Conservation (phyloP, 2,329 filamentous ascomycete genomes). For the Sphaerulina vaccinii region DNA sequence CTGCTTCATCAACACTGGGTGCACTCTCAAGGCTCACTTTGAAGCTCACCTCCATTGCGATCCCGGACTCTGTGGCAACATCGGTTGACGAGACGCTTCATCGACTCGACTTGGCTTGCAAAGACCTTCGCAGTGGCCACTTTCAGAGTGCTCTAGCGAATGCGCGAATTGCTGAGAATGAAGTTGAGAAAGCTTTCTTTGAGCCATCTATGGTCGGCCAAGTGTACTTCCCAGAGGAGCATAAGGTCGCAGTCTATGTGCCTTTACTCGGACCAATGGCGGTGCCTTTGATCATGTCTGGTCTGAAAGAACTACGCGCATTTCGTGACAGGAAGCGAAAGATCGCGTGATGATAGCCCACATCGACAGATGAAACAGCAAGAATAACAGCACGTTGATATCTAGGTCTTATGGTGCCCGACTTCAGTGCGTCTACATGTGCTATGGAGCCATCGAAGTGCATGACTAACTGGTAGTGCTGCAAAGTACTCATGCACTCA, state of each 20-base stretch:
- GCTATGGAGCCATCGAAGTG: too few relatives aligned
- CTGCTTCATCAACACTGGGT: slow-evolving; percentile 90
- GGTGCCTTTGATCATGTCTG: slow-evolving; percentile 77
- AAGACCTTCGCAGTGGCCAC: slow-evolving; percentile 60
- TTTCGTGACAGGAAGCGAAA: slow-evolving; percentile 8
- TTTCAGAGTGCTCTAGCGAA: slow-evolving; percentile 70
- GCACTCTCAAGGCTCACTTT: slow-evolving; percentile 81
- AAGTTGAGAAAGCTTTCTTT: slow-evolving; percentile 93
- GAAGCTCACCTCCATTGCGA: slow-evolving; percentile 85
- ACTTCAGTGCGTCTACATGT: too few relatives aligned
- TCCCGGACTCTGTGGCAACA: slow-evolving; percentile 80
- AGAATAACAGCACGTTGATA: neutral
- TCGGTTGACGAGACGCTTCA: slow-evolving; percentile 77
- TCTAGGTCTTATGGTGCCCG: too few relatives aligned
- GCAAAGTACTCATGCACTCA: neutral
- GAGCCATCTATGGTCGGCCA: slow-evolving; percentile 98
- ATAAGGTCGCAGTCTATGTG: slow-evolving; percentile 95
- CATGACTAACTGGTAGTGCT: too few relatives aligned
- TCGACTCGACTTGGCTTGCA: slow-evolving; percentile 75
- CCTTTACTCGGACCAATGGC: slow-evolving; percentile 87
- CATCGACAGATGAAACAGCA: neutral
- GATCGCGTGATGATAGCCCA: neutral
- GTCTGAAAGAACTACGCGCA: slow-evolving; percentile 7
- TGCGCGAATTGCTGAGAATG: slow-evolving; percentile 79
- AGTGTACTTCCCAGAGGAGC: slow-evolving; percentile 97